Evolutionary conservation across 2,329 filamentous ascomycete genomes (phyloP).

Genomic region (Verticillium isaacii): DNA sequence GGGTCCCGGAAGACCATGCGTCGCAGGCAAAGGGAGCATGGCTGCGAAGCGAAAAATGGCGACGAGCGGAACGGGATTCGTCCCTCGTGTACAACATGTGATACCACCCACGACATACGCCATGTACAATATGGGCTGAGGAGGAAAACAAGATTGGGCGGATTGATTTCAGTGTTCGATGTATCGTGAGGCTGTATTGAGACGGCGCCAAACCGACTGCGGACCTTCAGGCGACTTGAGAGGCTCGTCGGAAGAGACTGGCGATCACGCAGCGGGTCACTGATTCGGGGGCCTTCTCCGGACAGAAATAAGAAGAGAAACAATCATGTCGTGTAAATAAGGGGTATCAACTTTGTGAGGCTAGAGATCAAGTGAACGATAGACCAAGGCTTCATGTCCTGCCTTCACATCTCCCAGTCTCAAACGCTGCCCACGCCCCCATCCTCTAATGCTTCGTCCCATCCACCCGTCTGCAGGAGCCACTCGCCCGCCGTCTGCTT

Average conservation of each 20-base stretch:
- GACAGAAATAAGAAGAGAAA: neutral
- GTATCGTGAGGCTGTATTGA: neutral
- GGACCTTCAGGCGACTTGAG: neutral
- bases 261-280: neutral
- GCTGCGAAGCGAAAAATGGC: neutral
- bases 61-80: neutral
- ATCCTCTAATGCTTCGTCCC: slow-evolving; percentile 73
- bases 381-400: neutral
- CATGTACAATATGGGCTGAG: neutral
- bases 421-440: slow-evolving; percentile 44
- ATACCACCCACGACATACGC: neutral
- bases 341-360: neutral
- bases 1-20: no score
- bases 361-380: neutral
- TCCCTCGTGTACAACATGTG: neutral
- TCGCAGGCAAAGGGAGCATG: no score
- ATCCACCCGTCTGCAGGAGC: slow-evolving; percentile 74
- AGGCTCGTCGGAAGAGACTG: neutral
- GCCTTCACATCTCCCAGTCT: slow-evolving; percentile 5
- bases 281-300: neutral
- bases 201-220: neutral
- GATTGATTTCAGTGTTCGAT: neutral
- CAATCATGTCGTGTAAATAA: neutral
- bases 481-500: slow-evolving; percentile 71
- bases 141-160: neutral